Evolutionary conservation across 2,329 filamentous ascomycete species (phyloP), one percentile per base, ranked within the genome.

Genomic region (Pseudohalonectria lignicola): DNA sequence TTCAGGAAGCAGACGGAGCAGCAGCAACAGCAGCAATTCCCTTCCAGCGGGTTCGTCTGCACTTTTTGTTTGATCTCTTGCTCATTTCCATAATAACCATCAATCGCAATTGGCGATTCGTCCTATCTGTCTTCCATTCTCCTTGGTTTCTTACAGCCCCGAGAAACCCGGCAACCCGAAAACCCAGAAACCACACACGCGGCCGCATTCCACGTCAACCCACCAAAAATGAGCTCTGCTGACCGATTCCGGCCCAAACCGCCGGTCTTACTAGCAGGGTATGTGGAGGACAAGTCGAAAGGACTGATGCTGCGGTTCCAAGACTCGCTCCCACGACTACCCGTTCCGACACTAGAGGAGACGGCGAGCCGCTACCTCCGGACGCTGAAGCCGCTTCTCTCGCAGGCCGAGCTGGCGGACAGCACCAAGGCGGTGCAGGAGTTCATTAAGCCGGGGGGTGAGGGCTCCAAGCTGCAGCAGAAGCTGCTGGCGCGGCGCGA

Each of bases 391-490:
- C 82, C 86, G 17, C 67, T 93, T 26, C 71, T 90, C 43, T 79
- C 74, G 31, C 60, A 72, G 28, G 59, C 64, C 49, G 85, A 92
- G 60, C 79, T 78, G 50, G 76, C 80, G 50, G 63, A 67, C 42
- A 88, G 82, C 55, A 82, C 84, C 57, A 82, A 83, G 54, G 88
- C 86, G 23, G 87, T 98, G 26, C 71, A 85, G 44, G 86, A 88
- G 6, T 96, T 98, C 61, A 67, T 94, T 49, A 79, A 80, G 49
- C 86, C 90, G n/a, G 86, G 86, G 41, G 86, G 87, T 29, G 69
- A 80, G 37, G 92, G 90, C 44, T 74, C 81, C 57, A 76, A 77
- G 52, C 78, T 98, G 31, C 92, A 98, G 66, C 82, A 94, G 56
- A 84, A 90, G 60, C 71, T 98, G 47, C 53, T 90, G 37, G 86